Evolutionary conservation across 371 early-diverging fungal species (phyloP).

Genomic region (Globomyces sp.): DNA sequence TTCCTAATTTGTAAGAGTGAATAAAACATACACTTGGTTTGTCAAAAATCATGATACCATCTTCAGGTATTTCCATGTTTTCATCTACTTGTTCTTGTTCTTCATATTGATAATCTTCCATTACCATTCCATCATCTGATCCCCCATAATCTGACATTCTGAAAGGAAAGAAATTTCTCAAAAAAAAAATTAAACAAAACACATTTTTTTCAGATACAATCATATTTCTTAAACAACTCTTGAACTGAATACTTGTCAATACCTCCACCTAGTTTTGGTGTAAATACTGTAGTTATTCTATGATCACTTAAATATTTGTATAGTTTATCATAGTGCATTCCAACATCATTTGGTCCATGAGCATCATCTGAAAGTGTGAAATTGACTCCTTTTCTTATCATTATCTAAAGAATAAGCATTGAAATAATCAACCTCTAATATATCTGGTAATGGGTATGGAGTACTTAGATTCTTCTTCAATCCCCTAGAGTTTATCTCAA

Average conservation of each 20-base stretch:
- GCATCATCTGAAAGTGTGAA: slow-evolving; percentile 90
- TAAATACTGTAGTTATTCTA: slow-evolving; percentile 31
- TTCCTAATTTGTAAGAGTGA: slow-evolving; percentile 9
- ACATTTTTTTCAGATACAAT: no score
- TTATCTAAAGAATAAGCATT: slow-evolving; percentile 41
- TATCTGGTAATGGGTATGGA: slow-evolving; percentile 83
- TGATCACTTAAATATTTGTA: slow-evolving; percentile 51
- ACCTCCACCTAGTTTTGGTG: background rate
- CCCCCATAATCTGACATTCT: background rate
- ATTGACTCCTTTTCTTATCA: slow-evolving; percentile 62
- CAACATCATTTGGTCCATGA: slow-evolving; percentile 87
- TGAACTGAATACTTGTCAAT: no score
- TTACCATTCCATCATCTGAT: background rate
- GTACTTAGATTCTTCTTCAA: slow-evolving; percentile 85
- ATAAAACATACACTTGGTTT: no score
- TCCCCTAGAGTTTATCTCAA: slow-evolving; percentile 90
- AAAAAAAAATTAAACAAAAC: no score
- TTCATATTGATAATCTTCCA: slow-evolving; percentile 3
- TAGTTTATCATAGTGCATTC: slow-evolving; percentile 70
- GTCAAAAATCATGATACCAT: no score
- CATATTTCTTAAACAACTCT: no score
- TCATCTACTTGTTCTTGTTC: slow-evolving; percentile 11
- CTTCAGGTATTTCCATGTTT: slow-evolving; percentile 10
- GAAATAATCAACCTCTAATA: slow-evolving; percentile 43
- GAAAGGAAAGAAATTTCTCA: no score